Evolutionary conservation across 805 yeast species (phyloP).

Genomic region (Cyberlindnera americana): DNA sequence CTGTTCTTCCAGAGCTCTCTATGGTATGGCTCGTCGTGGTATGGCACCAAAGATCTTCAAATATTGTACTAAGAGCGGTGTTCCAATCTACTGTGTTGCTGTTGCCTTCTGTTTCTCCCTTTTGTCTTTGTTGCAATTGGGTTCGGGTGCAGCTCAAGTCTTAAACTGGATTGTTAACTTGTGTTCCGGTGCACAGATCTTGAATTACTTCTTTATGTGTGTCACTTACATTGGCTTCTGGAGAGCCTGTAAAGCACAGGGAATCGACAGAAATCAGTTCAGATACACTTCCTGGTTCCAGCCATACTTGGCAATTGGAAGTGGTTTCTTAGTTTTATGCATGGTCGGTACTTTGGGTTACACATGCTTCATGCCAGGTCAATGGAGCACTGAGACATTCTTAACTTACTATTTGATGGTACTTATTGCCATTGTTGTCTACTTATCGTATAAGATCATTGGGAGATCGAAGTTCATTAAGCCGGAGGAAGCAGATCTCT

Average conservation of each 20-base stretch:
- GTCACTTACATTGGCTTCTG: slow-evolving; percentile 61
- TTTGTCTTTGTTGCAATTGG: slow-evolving; percentile 61
- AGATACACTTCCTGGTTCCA: slow-evolving; percentile 54
- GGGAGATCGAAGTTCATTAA: slow-evolving; percentile 42
- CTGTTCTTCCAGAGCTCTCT: slow-evolving; percentile 58
- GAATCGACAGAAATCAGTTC: slow-evolving; percentile 37
- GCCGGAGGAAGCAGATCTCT: slow-evolving; percentile 49
- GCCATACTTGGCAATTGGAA: slow-evolving; percentile 52
- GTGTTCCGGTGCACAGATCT: slow-evolving; percentile 63
- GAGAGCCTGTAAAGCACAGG: slow-evolving; percentile 52
- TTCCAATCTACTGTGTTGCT: slow-evolving; percentile 66
- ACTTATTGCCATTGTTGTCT: slow-evolving; percentile 47
- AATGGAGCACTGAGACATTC: slow-evolving; percentile 61
- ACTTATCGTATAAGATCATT: slow-evolving; percentile 45
- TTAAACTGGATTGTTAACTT: slow-evolving; percentile 68
- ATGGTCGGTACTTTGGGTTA: slow-evolving; percentile 67
- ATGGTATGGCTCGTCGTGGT: slow-evolving; percentile 50
- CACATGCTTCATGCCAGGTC: slow-evolving; percentile 63
- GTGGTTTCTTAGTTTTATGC: slow-evolving; percentile 38
- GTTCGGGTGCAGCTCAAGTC: slow-evolving; percentile 55
- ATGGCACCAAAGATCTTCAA: slow-evolving; percentile 62
- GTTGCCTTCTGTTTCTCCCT: slow-evolving; percentile 54
- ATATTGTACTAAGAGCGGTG: slow-evolving; percentile 59
- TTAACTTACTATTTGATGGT: slow-evolving; percentile 72
- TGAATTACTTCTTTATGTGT: slow-evolving; percentile 55